Evolutionary conservation across 148 eudicot genomes (phyloP).

Genomic region (Pouteria glomerata): DNA sequence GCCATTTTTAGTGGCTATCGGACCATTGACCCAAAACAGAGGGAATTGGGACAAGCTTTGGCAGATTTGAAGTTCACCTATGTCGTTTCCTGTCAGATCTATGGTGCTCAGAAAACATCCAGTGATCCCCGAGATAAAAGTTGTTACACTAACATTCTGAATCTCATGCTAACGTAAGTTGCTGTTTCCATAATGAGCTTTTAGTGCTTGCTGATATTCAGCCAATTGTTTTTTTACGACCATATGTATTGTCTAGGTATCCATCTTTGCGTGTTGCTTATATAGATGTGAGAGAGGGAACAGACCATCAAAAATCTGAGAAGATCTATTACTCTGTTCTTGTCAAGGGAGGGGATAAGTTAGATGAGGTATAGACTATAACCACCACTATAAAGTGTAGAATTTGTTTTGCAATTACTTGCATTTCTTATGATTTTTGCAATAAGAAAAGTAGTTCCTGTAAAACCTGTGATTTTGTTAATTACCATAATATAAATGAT

Average conservation of each 20-base stretch:
- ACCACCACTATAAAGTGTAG: not conserved
- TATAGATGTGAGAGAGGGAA: slow-evolving; percentile 88
- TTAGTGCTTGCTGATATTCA: not conserved
- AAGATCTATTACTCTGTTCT: slow-evolving; percentile 92
- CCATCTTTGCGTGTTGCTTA: slow-evolving; percentile 95
- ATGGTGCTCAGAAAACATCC: slow-evolving; percentile 87
- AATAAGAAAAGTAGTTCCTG: not conserved
- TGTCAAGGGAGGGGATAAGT: slow-evolving; percentile 86
- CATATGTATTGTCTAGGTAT: slow-evolving; percentile 46
- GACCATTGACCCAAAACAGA: slow-evolving; percentile 51
- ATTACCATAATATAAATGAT: not conserved
- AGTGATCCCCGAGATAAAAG: slow-evolving; percentile 60
- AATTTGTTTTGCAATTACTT: not conserved
- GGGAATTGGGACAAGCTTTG: slow-evolving; percentile 64
- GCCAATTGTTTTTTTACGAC: slow-evolving; percentile 1
- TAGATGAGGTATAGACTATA: slow-evolving; percentile 71
- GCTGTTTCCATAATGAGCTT: not conserved
- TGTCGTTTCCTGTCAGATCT: slow-evolving; percentile 94
- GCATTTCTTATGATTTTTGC: not conserved
- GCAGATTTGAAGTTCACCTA: slow-evolving; percentile 97
- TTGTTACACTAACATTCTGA: slow-evolving; percentile 71
- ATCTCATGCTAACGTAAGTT: slow-evolving; percentile 82
- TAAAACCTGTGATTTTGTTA: not conserved
- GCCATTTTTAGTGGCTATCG: slow-evolving; percentile 80
- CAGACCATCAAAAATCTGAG: slow-evolving; percentile 47